Evolutionary conservation across 2,329 filamentous ascomycete genomes (phyloP).

Genomic region (Myriangium duriaei): DNA sequence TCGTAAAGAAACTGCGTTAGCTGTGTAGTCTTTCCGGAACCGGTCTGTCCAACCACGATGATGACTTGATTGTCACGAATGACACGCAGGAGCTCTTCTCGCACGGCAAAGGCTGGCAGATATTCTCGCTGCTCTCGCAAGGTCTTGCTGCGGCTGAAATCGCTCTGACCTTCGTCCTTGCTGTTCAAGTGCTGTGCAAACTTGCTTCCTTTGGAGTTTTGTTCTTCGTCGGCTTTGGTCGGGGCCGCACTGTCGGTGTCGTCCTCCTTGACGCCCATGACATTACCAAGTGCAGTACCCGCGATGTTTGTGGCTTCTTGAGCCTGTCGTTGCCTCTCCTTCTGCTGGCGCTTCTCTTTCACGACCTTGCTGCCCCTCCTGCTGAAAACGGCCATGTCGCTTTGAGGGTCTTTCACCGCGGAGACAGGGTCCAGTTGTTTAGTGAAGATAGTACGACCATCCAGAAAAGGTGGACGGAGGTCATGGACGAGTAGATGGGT

Average conservation of each 20-base stretch:
- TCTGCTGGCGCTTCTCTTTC: conserved; percentile 78
- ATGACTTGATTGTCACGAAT: conserved; percentile 95
- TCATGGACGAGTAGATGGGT: conserved; percentile 90
- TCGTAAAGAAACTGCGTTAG: conserved; percentile 92
- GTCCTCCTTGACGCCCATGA: conserved; percentile 92
- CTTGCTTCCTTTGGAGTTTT: conserved; percentile 53
- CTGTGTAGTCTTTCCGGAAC: conserved; percentile 95
- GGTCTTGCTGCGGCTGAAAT: conserved; percentile 86
- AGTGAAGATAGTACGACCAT: conserved; percentile 90
- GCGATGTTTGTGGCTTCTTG: conserved; percentile 89
- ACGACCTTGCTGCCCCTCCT: conserved; percentile 90
- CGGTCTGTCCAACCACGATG: conserved; percentile 93
- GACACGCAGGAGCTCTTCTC: conserved; percentile 81
- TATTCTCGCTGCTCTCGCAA: conserved; percentile 85
- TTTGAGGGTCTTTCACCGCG: conserved; percentile 84
- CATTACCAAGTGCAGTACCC: conserved; percentile 81
- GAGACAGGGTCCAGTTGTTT: conserved; percentile 93
- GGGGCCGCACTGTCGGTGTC: conserved; percentile 76
- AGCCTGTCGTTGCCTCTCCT: conserved; percentile 85
- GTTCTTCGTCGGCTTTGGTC: conserved; percentile 53
- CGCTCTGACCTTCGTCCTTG: conserved; percentile 70
- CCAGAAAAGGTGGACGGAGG: conserved; percentile 82
- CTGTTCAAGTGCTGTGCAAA: conserved; percentile 78
- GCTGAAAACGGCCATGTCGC: conserved; percentile 97
- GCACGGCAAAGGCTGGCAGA: conserved; percentile 86